phyloP scores from a whole-genome alignment of 805 yeast genomes.

The Priceomyces fermenticarens region DNA sequence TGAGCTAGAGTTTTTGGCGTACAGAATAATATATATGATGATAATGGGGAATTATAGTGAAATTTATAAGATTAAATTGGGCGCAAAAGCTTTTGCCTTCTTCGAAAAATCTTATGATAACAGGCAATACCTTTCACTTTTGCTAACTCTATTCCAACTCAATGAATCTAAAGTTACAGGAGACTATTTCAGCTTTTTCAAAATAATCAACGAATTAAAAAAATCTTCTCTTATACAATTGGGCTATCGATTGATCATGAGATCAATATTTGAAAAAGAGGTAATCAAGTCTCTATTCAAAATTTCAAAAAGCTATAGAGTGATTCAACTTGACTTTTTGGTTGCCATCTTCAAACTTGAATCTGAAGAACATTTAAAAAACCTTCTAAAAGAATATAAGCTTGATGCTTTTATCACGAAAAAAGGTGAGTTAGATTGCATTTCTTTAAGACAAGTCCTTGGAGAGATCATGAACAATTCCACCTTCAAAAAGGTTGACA shows the following conservation, averaged over 20 bases:
- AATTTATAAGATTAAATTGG: constrained; percentile 40
- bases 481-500: constrained; percentile 64
- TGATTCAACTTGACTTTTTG: constrained; percentile 37
- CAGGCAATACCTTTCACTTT: constrained; percentile 12
- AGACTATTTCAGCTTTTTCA: constrained; percentile 51
- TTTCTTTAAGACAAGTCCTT: constrained; percentile 31
- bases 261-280: constrained; percentile 55
- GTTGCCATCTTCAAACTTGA: constrained; percentile 39
- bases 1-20: constrained; percentile 66
- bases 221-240: constrained; percentile 11
- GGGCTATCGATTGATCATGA: constrained; percentile 19
- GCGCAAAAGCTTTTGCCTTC: constrained; percentile 5
- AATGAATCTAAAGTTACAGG: constrained; percentile 13
- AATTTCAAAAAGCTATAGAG: constrained; percentile 57
- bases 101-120: constrained; percentile 7
- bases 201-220: constrained; percentile 15
- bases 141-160: constrained; percentile 14
- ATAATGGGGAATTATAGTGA: constrained; percentile 67
- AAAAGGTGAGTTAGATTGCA: constrained; percentile 27
- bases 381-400: constrained; percentile 42
- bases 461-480: constrained; percentile 31
- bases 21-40: constrained; percentile 69
- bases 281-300: constrained; percentile 54
- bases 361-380: constrained; percentile 22
- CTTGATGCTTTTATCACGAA: constrained; percentile 26